A percentile compares a stretch with the other conserved stretches of the same genome.
phyloP scores from a whole-genome alignment of 225 moss, liverwort and hornwort genomes.

The Marchantia polymorpha region DNA sequence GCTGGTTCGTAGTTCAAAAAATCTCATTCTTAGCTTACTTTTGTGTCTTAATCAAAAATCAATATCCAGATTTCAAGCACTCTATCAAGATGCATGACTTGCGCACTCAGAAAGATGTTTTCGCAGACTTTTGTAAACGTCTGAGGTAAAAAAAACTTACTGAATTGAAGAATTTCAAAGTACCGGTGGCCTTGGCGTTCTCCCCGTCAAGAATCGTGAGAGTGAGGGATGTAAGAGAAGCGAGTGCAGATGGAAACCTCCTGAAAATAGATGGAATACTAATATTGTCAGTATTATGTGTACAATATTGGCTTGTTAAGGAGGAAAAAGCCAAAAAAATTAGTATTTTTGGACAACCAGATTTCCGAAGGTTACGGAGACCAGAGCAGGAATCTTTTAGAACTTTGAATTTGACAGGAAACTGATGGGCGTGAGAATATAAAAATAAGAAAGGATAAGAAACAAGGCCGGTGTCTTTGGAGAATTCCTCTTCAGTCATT shows the following conservation, averaged over 20 bases:
- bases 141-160: constrained; percentile 37
- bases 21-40: too few species aligned
- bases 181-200: constrained; percentile 68
- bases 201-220: constrained; percentile 62
- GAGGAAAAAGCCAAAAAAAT: neutral
- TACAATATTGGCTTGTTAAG: neutral
- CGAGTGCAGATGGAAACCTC: constrained; percentile 67
- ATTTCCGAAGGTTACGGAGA: too few species aligned
- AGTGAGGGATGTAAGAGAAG: constrained; percentile 65
- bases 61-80: neutral
- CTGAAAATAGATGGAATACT: constrained; percentile 37
- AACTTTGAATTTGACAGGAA: too few species aligned
- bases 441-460: too few species aligned
- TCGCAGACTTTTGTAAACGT: too few species aligned
- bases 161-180: constrained; percentile 63
- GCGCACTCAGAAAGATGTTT: neutral
- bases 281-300: neutral
- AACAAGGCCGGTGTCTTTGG: too few species aligned
- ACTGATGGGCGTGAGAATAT: too few species aligned
- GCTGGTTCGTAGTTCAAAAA: too few species aligned
- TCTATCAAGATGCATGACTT: neutral
- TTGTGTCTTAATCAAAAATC: neutral
- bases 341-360: too few species aligned
- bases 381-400: too few species aligned
- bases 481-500: too few species aligned